A percentile compares a stretch with the other conserved stretches of the same genome.
These are phyloP conservation scores for Dactylellina cionopaga DNA, from an alignment of 2,329 filamentous ascomycete genomes.

Conservation along the genomic window DNA sequence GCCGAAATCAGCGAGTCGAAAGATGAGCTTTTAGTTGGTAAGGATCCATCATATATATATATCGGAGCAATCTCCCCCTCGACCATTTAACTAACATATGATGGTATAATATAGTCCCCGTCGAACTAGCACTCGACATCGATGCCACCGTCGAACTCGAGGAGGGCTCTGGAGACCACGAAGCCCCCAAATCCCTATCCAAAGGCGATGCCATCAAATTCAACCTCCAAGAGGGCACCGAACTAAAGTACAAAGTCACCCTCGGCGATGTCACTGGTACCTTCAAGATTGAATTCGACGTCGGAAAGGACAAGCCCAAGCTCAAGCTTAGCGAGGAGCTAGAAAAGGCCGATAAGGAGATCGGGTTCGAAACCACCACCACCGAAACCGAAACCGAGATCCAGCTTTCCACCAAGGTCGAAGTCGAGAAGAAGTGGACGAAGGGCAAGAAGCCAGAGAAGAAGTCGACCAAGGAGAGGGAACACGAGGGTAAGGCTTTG, in stretches of 20 bases:
- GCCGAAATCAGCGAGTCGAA: constrained; percentile 8
- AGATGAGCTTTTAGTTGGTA: constrained; percentile 14
- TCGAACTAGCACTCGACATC: not conserved
- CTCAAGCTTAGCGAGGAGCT: constrained; percentile 48
- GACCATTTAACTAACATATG: not conserved
- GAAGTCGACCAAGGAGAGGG: constrained; percentile 21
- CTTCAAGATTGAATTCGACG: constrained; percentile 39
- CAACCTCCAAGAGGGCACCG: constrained; percentile 21
- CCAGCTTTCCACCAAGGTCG: constrained; percentile 15
- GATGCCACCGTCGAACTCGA: constrained; percentile 23
- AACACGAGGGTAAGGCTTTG: constrained; percentile 25
- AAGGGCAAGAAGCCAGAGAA: constrained; percentile 46
- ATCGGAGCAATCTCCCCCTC: not conserved
- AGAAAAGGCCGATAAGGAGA: constrained; percentile 33
- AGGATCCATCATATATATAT: constrained; percentile 2
- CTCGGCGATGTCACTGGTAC: constrained; percentile 24
- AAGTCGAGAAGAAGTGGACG: constrained; percentile 38
- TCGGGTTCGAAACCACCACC: constrained; percentile 32
- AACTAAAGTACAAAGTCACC: constrained; percentile 33
- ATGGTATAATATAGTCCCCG: constrained; percentile 8
- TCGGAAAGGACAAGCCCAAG: constrained; percentile 35
- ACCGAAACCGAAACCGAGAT: constrained; percentile 36
- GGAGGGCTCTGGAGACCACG: constrained; percentile 1
- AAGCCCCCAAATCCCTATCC: constrained; percentile 1
- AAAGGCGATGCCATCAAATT: constrained; percentile 9